A percentile compares a stretch with the other conserved stretches of the same genome.
These are phyloP conservation scores for Penicillium flavigenum DNA, from an alignment of 495 filamentous ascomycete species.

Conservation along the genomic window DNA sequence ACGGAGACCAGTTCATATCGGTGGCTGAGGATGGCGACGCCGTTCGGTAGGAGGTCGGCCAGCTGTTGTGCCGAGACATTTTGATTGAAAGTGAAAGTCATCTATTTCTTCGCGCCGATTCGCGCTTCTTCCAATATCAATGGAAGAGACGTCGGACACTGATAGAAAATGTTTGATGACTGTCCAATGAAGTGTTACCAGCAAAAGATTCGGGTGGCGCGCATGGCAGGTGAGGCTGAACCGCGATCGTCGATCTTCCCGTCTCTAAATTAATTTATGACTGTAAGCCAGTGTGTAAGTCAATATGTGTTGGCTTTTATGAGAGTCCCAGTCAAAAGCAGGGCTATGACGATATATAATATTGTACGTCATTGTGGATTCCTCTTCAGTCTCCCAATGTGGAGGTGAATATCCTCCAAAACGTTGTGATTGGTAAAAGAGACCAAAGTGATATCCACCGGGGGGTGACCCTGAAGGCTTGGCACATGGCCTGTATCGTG, in stretches of 20 bases:
- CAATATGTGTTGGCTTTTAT: not conserved
- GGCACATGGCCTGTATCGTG: not conserved
- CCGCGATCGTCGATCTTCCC: not conserved
- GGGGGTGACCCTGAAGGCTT: not conserved
- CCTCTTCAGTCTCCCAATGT: not conserved
- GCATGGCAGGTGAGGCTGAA: constrained; percentile 4
- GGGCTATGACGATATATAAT: not conserved
- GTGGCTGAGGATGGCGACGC: constrained; percentile 27
- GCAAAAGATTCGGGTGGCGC: not conserved
- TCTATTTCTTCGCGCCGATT: not conserved
- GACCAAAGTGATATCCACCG: not conserved
- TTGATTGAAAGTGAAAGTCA: constrained; percentile 14
- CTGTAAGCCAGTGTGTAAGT: not conserved
- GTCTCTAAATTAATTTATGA: too few relatives aligned
- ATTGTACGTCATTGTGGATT: not conserved
- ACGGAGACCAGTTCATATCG: constrained; percentile 21
- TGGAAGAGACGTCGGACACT: not conserved
- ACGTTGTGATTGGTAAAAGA: not conserved
- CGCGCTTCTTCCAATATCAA: not conserved
- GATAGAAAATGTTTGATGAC: not conserved
- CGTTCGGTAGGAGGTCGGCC: constrained; percentile 29
- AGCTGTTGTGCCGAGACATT: constrained; percentile 29
- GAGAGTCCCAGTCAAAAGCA: not conserved
- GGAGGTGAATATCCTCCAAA: not conserved
- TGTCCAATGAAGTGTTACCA: not conserved